Base-by-base conservation (phyloP, 371 early-diverging fungal genomes). In the Circinella minor region DNA sequence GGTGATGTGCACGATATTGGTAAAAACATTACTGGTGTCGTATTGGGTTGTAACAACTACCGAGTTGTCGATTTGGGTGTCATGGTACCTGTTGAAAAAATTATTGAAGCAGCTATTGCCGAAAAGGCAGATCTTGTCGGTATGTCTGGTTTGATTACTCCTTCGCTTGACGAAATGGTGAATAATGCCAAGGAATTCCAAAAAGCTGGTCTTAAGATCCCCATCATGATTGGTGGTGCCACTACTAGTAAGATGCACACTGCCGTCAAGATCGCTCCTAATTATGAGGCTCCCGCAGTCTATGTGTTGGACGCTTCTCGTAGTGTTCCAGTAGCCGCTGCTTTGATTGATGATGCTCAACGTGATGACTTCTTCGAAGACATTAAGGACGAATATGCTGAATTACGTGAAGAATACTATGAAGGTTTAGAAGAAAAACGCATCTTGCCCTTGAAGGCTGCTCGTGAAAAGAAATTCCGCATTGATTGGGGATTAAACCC, bases 231-330 rank as follows among this genome's bases (percentile, higher is more conserved):
- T 68, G 97, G 97, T 59, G 97, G 97, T 54, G 97, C 97, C 3
- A 97, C 97, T 2, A 97, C 97, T 4, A 93, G 93, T 72, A 96
- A 95, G 80, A 95, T 95, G 77, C 97, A 97, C 76, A 96, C 96
- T 0, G 96, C 97, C 11, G 97, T 97, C 61, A 97, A 97, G 81
- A 96, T 97, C 71, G 91, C 95, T 0, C 97, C 97, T 34, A 89
- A 93, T 46, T 94, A 94, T 77, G 73, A 80, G 6, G 65, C 78
- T 34, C 93, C 94, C 0, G 91, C 83, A 5, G 83, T 94, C 20
- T 91, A 94, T 59, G 89, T 90, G 1, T 77, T 94, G 62, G 94
- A 94, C 77, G 94, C 94, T 8, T 94, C 94, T 68, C 89, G 92
- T 69, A 87, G 88, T 67, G 92, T 93, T 1, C 92, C 91, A 49